Evolutionary conservation across 2,329 filamentous ascomycete genomes (phyloP).

Genomic region (Venturia carpophila): DNA sequence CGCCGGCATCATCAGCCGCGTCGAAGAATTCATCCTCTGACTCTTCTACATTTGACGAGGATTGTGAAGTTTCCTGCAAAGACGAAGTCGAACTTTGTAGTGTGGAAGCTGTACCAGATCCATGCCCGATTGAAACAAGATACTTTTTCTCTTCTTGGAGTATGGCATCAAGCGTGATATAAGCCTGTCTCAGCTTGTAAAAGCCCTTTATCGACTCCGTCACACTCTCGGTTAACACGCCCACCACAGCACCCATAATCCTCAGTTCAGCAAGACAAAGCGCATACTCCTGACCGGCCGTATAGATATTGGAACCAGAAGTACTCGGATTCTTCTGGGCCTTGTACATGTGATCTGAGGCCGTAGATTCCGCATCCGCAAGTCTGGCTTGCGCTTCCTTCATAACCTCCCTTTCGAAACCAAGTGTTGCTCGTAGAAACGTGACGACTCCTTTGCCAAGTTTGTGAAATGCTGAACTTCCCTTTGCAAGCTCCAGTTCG

Average conservation of each 20-base stretch:
- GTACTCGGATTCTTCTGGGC: conserved; percentile 57
- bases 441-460: conserved; percentile 72
- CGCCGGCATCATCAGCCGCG: not conserved
- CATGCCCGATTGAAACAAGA: conserved; percentile 31
- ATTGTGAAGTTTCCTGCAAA: not conserved
- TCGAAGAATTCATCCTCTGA: conserved; percentile 29
- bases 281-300: conserved; percentile 77
- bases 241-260: conserved; percentile 81
- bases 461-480: conserved; percentile 79
- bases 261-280: conserved; percentile 78
- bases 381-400: conserved; percentile 67
- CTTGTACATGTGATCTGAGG: conserved; percentile 67
- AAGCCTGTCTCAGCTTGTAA: conserved; percentile 86
- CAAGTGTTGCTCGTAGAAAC: conserved; percentile 79
- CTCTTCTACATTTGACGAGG: not conserved
- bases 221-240: conserved; percentile 83
- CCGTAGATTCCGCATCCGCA: conserved; percentile 64
- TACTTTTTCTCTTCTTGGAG: conserved; percentile 64
- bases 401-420: conserved; percentile 90
- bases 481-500: conserved; percentile 61
- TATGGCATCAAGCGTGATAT: conserved; percentile 70
- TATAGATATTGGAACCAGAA: conserved; percentile 60
- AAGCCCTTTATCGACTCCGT: conserved; percentile 88
- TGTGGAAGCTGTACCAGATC: conserved; percentile 6
- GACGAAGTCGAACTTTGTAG: conserved; percentile 11